Evolutionary conservation across 306 rosid species (phyloP), one percentile per base, ranked within the genome.

Genomic region (Lagenaria siceraria): DNA sequence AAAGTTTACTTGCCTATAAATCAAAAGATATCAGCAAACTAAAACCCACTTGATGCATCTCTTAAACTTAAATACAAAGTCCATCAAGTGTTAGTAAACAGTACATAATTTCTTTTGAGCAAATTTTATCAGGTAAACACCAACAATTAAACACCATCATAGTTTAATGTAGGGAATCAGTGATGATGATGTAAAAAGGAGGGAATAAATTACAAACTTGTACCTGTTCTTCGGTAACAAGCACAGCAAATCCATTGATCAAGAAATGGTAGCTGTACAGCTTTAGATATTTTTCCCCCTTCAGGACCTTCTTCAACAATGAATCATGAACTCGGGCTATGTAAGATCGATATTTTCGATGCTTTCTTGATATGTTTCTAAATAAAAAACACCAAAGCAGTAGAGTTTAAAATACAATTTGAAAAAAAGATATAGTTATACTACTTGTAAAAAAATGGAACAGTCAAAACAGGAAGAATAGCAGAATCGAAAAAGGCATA

Each of bases 191-290:
- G 78, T 31, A 8, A 66, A 25, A 36, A 24, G 29, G 14, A 10
- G 13, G 13, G 19, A 33, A 46, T 21, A 25, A 25, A 25, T 53
- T n/a, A 62, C 43, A 42, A 52, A 77, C 64, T 24, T 65, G 66
- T 90, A 95, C 99, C 98, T 96, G 99, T 19, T 88, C 84, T 40
- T 85, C 89, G 36, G 98, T 89, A 76, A 90, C 91, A 62, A 92
- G 85, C 83, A 92, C 97, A 17, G 99, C 85, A 35, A 96, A 96
- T 80, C 99, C 99, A 76, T 92, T 92, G 77, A 96, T 90, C 83
- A 92, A 85, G 88, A 89, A 96, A 80, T 89, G 98, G 87, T 96
- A 96, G 85, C 99, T 96, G 80, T 96, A 96, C 78, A 96, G 85
- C 83, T 96, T 96, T 86, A 96, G 81, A 90, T 96, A 96, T 73